Evolutionary conservation across 768 basidiomycete genomes (phyloP).

Genomic region (Kwoniella dejecticola): DNA sequence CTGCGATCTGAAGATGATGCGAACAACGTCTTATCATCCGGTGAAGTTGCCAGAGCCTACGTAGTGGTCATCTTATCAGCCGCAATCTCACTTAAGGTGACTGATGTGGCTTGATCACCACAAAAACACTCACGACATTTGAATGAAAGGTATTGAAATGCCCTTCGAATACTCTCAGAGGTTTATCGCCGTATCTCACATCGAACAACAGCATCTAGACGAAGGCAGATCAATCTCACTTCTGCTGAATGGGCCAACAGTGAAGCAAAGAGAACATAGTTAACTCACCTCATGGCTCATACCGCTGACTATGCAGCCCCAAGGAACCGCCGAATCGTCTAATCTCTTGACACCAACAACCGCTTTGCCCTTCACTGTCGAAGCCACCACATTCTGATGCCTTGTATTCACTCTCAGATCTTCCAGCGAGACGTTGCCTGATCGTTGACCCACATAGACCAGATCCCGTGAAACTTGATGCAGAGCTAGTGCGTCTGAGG

Average conservation of each 20-base stretch:
- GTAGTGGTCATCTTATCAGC: neutral
- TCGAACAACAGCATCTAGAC: constrained; percentile 41
- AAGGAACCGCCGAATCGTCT: constrained; percentile 43
- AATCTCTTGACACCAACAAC: constrained; percentile 44
- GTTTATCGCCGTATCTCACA: constrained; percentile 27
- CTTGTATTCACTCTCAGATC: constrained; percentile 29
- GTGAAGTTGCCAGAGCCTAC: constrained; percentile 34
- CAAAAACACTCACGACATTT: constrained; percentile 31
- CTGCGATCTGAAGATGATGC: constrained; percentile 41
- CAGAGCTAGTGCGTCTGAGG: constrained; percentile 37
- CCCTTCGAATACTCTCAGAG: constrained; percentile 27
- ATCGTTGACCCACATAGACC: constrained; percentile 37
- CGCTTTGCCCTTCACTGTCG: constrained; percentile 27
- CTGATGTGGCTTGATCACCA: too few species aligned
- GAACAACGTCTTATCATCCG: constrained; percentile 34
- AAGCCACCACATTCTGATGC: constrained; percentile 16
- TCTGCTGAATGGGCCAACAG: too few species aligned
- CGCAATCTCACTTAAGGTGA: neutral
- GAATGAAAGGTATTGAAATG: constrained; percentile 35
- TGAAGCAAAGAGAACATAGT: neutral
- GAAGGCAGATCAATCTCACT: too few species aligned
- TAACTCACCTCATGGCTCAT: constrained; percentile 44
- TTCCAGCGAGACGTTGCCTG: constrained; percentile 24
- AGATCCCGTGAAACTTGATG: constrained; percentile 32
- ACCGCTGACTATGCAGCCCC: constrained; percentile 36